Evolutionary conservation across 148 eudicot species (phyloP).

Genomic region (Fagopyrum esculentum): DNA sequence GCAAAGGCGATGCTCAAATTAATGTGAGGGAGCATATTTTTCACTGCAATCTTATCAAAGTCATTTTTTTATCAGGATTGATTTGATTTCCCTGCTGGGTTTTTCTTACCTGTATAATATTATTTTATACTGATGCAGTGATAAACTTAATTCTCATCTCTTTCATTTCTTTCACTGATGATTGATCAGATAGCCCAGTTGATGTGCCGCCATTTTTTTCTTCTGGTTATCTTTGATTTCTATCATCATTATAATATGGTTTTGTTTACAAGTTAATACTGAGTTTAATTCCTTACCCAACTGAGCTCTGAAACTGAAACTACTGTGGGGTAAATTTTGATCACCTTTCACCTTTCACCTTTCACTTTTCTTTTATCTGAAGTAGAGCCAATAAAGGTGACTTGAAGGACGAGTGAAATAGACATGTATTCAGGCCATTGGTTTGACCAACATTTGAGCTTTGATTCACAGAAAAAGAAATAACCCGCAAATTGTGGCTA

Average conservation of each 20-base stretch:
- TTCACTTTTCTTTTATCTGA: constrained; percentile 30
- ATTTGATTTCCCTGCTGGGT: constrained; percentile 7
- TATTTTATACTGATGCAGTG: too few species aligned
- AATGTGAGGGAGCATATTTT: constrained; percentile 12
- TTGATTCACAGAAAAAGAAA: constrained; percentile 2
- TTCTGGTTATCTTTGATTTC: background rate
- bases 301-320: constrained; percentile 4
- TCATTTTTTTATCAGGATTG: constrained; percentile 2
- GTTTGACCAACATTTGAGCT: background rate
- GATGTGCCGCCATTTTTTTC: constrained; percentile 10
- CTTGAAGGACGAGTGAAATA: background rate
- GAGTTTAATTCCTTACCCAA: background rate
- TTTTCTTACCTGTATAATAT: background rate
- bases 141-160: background rate
- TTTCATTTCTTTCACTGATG: constrained; percentile 12
- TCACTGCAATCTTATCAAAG: constrained; percentile 5
- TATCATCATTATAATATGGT: background rate
- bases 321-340: background rate
- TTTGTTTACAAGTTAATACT: background rate
- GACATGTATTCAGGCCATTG: background rate
- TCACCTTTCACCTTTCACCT: constrained; percentile 13
- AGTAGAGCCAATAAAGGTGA: constrained; percentile 7
- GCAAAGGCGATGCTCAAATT: constrained; percentile 8
- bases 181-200: constrained; percentile 2
- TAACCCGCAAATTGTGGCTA: constrained; percentile 4